Evolutionary conservation across 805 yeast species (phyloP).

Genomic region (Yarrowia divulgata): DNA sequence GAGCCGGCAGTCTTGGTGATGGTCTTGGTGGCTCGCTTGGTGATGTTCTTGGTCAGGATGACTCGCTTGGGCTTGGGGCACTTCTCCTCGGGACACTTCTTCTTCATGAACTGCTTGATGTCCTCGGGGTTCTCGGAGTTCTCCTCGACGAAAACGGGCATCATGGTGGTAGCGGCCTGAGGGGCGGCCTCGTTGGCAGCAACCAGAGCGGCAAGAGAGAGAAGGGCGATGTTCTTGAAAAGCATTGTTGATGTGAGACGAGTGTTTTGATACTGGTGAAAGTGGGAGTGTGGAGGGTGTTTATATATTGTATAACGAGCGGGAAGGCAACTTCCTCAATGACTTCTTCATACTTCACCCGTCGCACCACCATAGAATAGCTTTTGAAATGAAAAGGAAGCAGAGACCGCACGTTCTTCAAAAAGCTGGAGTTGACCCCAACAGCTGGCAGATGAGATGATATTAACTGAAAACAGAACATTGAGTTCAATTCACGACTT

Average conservation of each 20-base stretch:
- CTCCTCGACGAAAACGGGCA: constrained; percentile 8
- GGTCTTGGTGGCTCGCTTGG: constrained; percentile 24
- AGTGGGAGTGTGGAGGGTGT: neutral
- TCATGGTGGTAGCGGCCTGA: constrained; percentile 12
- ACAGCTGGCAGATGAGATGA: too few relatives aligned
- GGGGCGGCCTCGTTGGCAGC: constrained; percentile 34
- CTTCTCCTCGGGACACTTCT: constrained; percentile 29
- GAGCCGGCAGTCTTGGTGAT: constrained; percentile 23
- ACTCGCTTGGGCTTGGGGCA: constrained; percentile 36
- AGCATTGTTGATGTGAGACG: constrained; percentile 12
- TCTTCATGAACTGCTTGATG: constrained; percentile 14
- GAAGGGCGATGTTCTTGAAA: constrained; percentile 33
- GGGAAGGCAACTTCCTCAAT: neutral
- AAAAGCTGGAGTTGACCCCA: neutral
- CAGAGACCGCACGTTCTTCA: neutral
- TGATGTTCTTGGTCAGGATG: constrained; percentile 28
- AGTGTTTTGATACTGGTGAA: constrained; percentile 5
- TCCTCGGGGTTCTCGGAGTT: constrained; percentile 27
- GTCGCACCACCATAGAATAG: neutral
- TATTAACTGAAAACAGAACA: neutral
- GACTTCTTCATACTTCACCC: neutral
- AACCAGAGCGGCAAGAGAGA: constrained; percentile 27
- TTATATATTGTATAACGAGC: neutral
- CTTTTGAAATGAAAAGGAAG: neutral
- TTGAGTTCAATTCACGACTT: neutral